These are phyloP conservation scores for Naegleria lovaniensis DNA, from an alignment of 208 protist species.

Conservation along the genomic window DNA sequence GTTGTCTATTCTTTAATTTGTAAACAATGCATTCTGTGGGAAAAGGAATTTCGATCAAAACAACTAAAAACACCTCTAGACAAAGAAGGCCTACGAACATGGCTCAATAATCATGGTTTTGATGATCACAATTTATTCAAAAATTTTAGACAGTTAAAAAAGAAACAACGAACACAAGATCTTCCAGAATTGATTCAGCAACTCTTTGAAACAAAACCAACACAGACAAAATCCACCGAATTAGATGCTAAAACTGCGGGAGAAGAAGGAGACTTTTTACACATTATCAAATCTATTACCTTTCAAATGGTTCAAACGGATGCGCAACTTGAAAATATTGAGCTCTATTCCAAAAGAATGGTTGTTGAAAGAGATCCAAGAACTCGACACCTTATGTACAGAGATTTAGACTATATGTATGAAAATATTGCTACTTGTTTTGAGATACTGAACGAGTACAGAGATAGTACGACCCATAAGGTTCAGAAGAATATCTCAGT, in stretches of 20 bases:
- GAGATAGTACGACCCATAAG: background rate
- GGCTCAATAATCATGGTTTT: background rate
- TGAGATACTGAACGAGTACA: background rate
- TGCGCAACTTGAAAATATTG: background rate
- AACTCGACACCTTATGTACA: background rate
- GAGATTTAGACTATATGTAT: background rate
- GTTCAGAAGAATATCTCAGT: background rate
- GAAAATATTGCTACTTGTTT: background rate
- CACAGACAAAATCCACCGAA: background rate
- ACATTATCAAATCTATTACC: background rate
- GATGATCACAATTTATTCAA: background rate
- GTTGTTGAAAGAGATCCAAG: background rate
- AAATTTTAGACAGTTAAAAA: background rate
- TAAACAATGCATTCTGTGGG: background rate
- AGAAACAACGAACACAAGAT: background rate
- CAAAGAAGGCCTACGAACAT: background rate
- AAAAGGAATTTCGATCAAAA: background rate
- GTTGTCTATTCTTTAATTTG: background rate
- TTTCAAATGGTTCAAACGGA: slow-evolving; percentile 19
- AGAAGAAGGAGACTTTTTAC: background rate
- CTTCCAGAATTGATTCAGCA: background rate
- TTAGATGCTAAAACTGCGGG: background rate
- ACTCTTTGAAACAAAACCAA: background rate
- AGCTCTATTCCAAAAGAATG: slow-evolving; percentile 11
- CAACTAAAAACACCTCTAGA: background rate